Percentiles rank a stretch among this genome's conserved stretches.
Conservation (phyloP, 106 monocot species). For the Vanilla planifolia region DNA sequence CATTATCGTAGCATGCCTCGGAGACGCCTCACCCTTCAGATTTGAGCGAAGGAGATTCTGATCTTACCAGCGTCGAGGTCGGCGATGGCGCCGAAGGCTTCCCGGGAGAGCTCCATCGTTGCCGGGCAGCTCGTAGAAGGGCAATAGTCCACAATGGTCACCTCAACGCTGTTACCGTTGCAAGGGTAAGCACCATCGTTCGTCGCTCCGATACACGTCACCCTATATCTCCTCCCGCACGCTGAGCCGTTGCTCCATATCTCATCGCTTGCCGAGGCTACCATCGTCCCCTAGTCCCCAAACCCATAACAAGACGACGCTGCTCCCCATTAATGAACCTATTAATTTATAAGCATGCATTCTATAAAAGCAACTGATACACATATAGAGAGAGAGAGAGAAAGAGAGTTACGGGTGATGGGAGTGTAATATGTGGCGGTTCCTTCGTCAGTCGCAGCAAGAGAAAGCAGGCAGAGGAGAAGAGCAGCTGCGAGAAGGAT, state of each 20-base stretch:
- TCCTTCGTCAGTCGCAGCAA: neutral
- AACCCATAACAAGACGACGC: conserved; percentile 35
- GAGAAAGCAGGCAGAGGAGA: neutral
- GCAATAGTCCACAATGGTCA: conserved; percentile 45
- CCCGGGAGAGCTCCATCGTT: conserved; percentile 52
- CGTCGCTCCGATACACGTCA: conserved; percentile 27
- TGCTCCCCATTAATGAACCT: neutral
- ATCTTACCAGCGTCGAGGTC: conserved; percentile 40
- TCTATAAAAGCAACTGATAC: no score
- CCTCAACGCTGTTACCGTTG: conserved; percentile 18
- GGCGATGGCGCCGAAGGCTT: conserved; percentile 46
- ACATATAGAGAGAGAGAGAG: no score
- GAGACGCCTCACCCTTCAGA: no score
- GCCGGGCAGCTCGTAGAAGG: conserved; percentile 24
- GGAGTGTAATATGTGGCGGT: conserved; percentile 27
- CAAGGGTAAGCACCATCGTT: conserved; percentile 30
- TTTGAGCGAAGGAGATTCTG: no score
- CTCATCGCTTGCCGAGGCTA: conserved; percentile 49
- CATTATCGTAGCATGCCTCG: no score
- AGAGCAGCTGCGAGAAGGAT: neutral
- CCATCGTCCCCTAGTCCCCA: conserved; percentile 29
- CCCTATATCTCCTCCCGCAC: conserved; percentile 30
- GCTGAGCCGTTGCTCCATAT: conserved; percentile 28
- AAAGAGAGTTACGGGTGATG: conserved; percentile 6
- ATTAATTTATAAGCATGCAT: no score